Evolutionary conservation across 2,329 filamentous ascomycete species (phyloP).

Genomic region (Aspergillus pseudoterreus): DNA sequence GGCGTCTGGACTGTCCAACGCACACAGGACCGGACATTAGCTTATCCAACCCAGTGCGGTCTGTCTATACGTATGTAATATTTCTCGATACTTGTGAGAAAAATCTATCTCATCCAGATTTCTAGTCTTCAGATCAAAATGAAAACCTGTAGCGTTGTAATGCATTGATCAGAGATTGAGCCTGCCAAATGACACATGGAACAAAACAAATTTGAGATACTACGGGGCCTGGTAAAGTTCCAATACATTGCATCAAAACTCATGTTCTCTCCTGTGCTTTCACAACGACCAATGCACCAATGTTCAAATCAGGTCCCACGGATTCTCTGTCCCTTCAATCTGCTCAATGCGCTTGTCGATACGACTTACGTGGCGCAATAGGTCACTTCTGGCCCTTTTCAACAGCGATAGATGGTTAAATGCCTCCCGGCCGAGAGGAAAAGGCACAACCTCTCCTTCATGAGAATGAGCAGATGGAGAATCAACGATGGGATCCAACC

Average conservation of each 20-base stretch:
- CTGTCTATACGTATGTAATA: too few species aligned
- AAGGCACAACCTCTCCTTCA: conserved; percentile 5
- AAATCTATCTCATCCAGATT: too few species aligned
- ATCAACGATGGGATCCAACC: background rate
- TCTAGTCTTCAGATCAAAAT: too few species aligned
- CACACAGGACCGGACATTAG: too few species aligned
- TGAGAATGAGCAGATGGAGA: background rate
- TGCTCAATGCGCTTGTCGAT: background rate
- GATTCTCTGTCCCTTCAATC: background rate
- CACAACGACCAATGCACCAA: background rate
- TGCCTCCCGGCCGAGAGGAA: conserved; percentile 8
- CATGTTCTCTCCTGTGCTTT: background rate
- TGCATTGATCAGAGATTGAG: too few species aligned
- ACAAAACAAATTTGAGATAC: too few species aligned
- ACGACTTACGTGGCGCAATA: background rate
- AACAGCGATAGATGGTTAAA: conserved; percentile 6
- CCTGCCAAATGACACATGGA: too few species aligned
- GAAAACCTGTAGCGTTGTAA: too few species aligned
- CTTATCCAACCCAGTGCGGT: too few species aligned
- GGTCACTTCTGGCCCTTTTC: conserved; percentile 1
- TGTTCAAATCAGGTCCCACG: background rate
- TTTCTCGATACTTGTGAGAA: too few species aligned
- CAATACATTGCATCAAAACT: background rate
- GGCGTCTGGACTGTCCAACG: too few species aligned
- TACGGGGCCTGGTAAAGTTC: background rate